Evolutionary conservation across 352 stramenopile genomes (phyloP), one percentile per base, ranked within the genome.

Genomic region (Phytophthora cajani): DNA sequence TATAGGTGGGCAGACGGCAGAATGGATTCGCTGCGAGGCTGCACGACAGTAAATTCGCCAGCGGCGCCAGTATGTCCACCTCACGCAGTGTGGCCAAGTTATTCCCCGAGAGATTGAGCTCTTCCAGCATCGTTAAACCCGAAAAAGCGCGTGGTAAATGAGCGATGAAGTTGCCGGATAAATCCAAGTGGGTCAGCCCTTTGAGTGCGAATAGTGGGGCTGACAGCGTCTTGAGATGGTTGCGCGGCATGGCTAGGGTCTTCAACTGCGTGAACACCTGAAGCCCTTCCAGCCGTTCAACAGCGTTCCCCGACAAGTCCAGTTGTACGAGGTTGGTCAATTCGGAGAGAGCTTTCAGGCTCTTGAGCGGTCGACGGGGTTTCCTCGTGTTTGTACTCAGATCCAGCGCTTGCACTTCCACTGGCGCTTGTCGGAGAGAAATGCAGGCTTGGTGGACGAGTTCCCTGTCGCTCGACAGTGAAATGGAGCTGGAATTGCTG

Each of bases 91-190:
- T 85, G n/a, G 72, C 74, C 11, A 96, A 65, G 54, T 84, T 92
- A 49, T 96, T 96, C 3, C 88, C 88, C 0, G 84, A 81, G 3
- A 96, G 32, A 54, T 93, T 82, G 14, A 96, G 75, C 10, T 50
- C 67, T 72, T 94, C 82, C 11, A 96, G 54, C 32, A 79, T 71
- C 30, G 73, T 77, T 0, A 96, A 72, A 2, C 56, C 55, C 0
- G 69, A 67, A 56, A 96, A 87, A 8, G 67, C 73, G 5, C 77
- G 76, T 9, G 88, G 87, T 19, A 96, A 85, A 62, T 94, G 87
- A 12, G 73, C 78, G 25, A 96, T 91, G 51, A 92, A 93, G 64
- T 96, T 96, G 27, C 88, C 88, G 1, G 84, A 91, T 10, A 96
- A 42, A 58, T 96, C 85, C 46, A 94, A 63, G 12, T 79, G 67